Percentiles rank a stretch among this genome's conserved stretches.
These are phyloP conservation scores for Xylaria sp. DNA, from an alignment of 2,329 filamentous ascomycete genomes.

Conservation along the genomic window DNA sequence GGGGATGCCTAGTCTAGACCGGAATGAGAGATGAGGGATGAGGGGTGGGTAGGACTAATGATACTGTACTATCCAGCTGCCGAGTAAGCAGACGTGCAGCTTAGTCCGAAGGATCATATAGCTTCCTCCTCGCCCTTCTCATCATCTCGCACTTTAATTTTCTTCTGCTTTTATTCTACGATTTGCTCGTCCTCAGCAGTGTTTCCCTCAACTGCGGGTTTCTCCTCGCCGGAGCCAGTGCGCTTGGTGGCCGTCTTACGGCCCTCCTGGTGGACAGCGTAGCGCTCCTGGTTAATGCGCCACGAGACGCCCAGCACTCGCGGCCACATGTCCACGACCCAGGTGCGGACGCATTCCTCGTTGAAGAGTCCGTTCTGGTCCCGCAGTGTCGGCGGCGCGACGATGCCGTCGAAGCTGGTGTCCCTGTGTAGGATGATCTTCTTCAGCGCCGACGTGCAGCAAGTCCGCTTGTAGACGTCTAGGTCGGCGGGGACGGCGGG, in stretches of 20 bases:
- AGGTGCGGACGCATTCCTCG: constrained; percentile 54
- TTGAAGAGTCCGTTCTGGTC: constrained; percentile 57
- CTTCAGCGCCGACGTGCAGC: constrained; percentile 57
- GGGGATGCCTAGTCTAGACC: not conserved
- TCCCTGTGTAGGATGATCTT: constrained; percentile 61
- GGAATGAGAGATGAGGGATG: no score
- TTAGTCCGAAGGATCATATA: no score
- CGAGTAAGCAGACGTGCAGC: no score
- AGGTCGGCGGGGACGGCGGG: constrained; percentile 46
- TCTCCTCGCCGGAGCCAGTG: constrained; percentile 26
- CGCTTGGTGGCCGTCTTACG: constrained; percentile 10
- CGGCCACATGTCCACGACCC: constrained; percentile 53
- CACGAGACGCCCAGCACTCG: constrained; percentile 4
- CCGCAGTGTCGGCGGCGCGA: constrained; percentile 42
- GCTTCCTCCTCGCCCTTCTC: not conserved
- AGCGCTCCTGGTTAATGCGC: constrained; percentile 10
- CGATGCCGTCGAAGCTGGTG: constrained; percentile 51
- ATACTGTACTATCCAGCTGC: not conserved
- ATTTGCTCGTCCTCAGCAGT: not conserved
- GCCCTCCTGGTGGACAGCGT: not conserved
- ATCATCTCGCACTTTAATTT: not conserved
- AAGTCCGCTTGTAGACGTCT: constrained; percentile 47
- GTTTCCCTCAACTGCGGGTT: not conserved
- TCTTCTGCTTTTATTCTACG: not conserved
- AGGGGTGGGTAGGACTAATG: no score